Base-by-base conservation (phyloP, 345 rosid genomes). In the Sonneratia alba region DNA sequence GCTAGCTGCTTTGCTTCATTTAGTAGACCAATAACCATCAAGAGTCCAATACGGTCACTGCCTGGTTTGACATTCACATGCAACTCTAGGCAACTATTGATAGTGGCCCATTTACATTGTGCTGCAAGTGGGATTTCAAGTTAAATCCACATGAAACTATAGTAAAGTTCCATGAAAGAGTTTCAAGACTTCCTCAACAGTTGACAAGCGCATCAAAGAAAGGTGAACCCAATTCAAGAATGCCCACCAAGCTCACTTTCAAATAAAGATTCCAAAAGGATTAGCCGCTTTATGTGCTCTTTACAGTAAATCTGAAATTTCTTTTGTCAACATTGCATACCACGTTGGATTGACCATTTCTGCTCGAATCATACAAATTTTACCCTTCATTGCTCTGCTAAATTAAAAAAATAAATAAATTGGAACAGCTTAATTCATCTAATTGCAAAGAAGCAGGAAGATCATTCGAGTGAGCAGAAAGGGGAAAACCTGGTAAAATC, bases 11-110 rank as follows among this genome's bases (percentile, higher is more conserved):
- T 19, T 0, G 75, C 77, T 70, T 81, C 90, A 79, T 84, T 83
- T 47, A 85, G 67, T 57, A 87, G 82, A 72, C 91, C 91, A 62
- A 81, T 67, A 68, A 81, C 80, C 3, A 77, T 84, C 74, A 86
- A 80, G 53, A 80, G 82, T 51, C 97, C 97, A 45, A 93, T 70
- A 27, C 98, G 96, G 72, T 86, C 88, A 76, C 70, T 72, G n/a
- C 81, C 75, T 1, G 78, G 88, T 81, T 87, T 86, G 64, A 83
- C 89, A 36, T 87, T 83, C 70, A 79, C 37, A 56, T 89, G 90
- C 81, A 55, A 76, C 16, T 74, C 80, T 24, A 83, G 73, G 77
- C 97, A 91, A 69, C 84, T 81, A 77, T 85, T 74, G 43, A 79
- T 56, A 68, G 94, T 81, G 85, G 82, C 83, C 97, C 97, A 93